Evolutionary conservation across 2,329 filamentous ascomycete species (phyloP), one percentile per base, ranked within the genome.

Genomic region (Keithomyces neogunnii): DNA sequence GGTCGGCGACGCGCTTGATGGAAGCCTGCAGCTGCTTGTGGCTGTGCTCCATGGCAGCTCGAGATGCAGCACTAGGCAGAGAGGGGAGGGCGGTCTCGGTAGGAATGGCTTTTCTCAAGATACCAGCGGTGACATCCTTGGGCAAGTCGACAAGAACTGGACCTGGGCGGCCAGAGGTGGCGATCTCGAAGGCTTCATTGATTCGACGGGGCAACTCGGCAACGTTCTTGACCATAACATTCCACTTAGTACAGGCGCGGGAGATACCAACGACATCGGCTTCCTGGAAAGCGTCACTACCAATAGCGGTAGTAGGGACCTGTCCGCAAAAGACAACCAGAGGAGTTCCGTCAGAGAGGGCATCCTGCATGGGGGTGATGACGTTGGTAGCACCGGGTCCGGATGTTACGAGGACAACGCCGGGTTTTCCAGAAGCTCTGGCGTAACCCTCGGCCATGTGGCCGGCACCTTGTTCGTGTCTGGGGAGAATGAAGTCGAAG

Each of bases 371-470:
- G 6, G 93, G 92, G 33, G 93, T 97, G 56, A 97, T 82, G 56
- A 96, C 88, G 66, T 99, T 99, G 58, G 93, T 99, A 44, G 92
- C 93, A 57, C 93, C 93, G 13, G 93, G 93, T 36, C 93, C 93
- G 10, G 93, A 97, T 38, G 93, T 99, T 57, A 99, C 93, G 54
- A 99, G 78, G 52, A 99, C 93, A 52, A 97, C 93, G 66, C 93
- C 93, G 53, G 91, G 90, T 73, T 90, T 91, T 61, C 93, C 93
- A 49, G 87, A 92, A 52, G 90, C 92, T 62, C 93, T 85, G 51
- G 93, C 93, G 68, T 97, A 97, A 49, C 93, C 93, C 72, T 97
- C 86, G 13, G 93, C 93, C 93, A 97, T 99, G 73, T 99, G 93
- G 57, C 93, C 93, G 53, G 93, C 93, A 59, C 93, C 93, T 73